These are phyloP conservation scores for Helenozyma rhizophorensis DNA, from an alignment of 805 yeast species.

Conservation along the genomic window DNA sequence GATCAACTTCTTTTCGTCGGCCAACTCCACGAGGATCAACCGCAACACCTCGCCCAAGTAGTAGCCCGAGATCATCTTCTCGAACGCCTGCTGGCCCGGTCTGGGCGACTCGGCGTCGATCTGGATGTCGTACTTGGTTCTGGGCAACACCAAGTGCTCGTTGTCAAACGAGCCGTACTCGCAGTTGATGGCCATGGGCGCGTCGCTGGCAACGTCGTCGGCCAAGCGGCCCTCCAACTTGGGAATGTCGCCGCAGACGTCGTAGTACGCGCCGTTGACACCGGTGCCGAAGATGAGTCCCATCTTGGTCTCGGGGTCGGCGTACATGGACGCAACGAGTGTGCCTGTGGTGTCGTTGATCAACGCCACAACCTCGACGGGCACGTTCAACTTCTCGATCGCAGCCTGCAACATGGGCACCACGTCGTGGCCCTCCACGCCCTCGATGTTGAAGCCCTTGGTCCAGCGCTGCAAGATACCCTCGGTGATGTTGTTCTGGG, in stretches of 20 bases:
- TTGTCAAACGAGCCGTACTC: slow-evolving; percentile 98
- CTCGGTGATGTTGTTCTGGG: slow-evolving; percentile 75
- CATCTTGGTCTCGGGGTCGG: slow-evolving; percentile 85
- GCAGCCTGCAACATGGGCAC: slow-evolving; percentile 86
- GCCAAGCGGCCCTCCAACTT: slow-evolving; percentile 72
- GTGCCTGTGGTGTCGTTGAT: slow-evolving; percentile 98
- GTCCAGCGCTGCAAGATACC: slow-evolving; percentile 96
- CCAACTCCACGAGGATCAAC: slow-evolving; percentile 69
- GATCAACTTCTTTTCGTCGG: slow-evolving; percentile 53
- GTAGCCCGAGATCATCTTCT: slow-evolving; percentile 96
- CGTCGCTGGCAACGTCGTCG: slow-evolving; percentile 55
- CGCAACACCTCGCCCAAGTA: slow-evolving; percentile 91
- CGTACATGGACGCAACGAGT: slow-evolving; percentile 88
- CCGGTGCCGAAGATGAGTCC: slow-evolving; percentile 98
- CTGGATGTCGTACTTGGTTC: slow-evolving; percentile 79
- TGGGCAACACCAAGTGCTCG: slow-evolving; percentile 77
- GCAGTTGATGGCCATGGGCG: slow-evolving; percentile 94
- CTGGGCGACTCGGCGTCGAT: slow-evolving; percentile 88
- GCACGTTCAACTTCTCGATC: slow-evolving; percentile 57
- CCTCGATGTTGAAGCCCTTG: slow-evolving; percentile 91
- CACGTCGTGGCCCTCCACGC: slow-evolving; percentile 92
- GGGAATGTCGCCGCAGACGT: slow-evolving; percentile 64
- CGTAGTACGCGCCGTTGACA: slow-evolving; percentile 95
- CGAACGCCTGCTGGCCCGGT: slow-evolving; percentile 94
- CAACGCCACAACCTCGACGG: slow-evolving; percentile 84